Percentiles rank a stretch among this genome's conserved stretches.
Conservation (phyloP, 108 stramenopile species). For the Cyclotella cryptica region DNA sequence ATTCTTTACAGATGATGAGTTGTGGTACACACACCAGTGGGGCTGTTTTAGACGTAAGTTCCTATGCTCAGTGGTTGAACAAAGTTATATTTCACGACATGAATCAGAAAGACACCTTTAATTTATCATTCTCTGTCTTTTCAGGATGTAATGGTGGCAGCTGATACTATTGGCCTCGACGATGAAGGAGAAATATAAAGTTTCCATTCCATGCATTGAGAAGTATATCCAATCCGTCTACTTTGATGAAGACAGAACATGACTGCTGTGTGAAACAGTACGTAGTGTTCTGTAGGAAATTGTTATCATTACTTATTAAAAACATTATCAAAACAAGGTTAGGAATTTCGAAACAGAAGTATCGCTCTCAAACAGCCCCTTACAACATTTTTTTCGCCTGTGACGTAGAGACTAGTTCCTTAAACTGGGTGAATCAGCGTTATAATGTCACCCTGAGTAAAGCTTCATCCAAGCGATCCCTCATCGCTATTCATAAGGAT, state of each 20-base stretch:
- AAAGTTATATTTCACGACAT: neutral
- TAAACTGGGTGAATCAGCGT: no score
- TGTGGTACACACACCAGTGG: neutral
- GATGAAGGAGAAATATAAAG: constrained; percentile 25
- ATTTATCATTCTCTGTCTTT: neutral
- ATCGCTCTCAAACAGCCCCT: no score
- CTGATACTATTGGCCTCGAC: constrained; percentile 17
- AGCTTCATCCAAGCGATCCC: no score
- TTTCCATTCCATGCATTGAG: neutral
- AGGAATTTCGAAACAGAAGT: neutral
- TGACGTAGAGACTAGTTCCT: no score
- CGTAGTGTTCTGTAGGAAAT: no score
- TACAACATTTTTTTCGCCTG: no score
- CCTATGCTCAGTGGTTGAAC: neutral
- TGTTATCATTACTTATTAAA: no score
- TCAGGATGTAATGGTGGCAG: constrained; percentile 15
- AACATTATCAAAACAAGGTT: no score
- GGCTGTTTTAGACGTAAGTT: constrained; percentile 27
- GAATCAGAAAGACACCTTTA: neutral
- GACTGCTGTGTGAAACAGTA: no score
- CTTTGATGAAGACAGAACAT: no score
- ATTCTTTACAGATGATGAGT: constrained; percentile 36
- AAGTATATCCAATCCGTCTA: neutral
- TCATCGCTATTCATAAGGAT: no score
- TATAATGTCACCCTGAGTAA: no score